Percentiles rank a stretch among this genome's conserved stretches.
Conservation (phyloP, 352 stramenopile genomes). For the Pythium myriotylum region DNA sequence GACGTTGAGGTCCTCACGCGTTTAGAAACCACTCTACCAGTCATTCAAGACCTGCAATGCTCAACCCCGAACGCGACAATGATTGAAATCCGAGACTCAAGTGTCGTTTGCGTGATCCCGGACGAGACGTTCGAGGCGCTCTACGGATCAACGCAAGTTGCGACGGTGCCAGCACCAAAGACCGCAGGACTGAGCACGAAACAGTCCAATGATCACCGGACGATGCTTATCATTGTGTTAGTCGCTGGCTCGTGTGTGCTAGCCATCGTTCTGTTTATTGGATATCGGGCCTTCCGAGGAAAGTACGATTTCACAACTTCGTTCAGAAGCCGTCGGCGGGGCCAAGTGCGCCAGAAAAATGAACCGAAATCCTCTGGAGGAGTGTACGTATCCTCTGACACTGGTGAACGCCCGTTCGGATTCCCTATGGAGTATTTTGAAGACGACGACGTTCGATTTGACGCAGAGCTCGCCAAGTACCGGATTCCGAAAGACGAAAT, state of each 20-base stretch:
- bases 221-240: conserved; percentile 11
- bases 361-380: conserved; percentile 1
- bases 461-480: conserved; percentile 15
- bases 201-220: neutral
- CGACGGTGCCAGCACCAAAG: too few relatives aligned
- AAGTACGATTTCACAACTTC: neutral
- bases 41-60: conserved; percentile 1
- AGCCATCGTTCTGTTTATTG: conserved; percentile 14
- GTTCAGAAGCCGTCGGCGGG: neutral
- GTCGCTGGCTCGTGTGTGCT: neutral
- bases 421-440: conserved; percentile 23
- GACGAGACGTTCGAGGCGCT: conserved; percentile 18
- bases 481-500: conserved; percentile 19
- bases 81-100: conserved; percentile 4
- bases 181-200: neutral
- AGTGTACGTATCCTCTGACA: conserved; percentile 9
- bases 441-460: conserved; percentile 23
- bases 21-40: neutral
- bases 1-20: conserved; percentile 10
- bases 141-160: conserved; percentile 7
- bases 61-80: conserved; percentile 2
- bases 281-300: conserved; percentile 5
- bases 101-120: conserved; percentile 17
- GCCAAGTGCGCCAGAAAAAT: neutral
- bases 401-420: conserved; percentile 15